A percentile compares a stretch with the other conserved stretches of the same genome.
These are phyloP conservation scores for Cytospora paraplurivora DNA, from an alignment of 2,329 filamentous ascomycete species.

Conservation along the genomic window DNA sequence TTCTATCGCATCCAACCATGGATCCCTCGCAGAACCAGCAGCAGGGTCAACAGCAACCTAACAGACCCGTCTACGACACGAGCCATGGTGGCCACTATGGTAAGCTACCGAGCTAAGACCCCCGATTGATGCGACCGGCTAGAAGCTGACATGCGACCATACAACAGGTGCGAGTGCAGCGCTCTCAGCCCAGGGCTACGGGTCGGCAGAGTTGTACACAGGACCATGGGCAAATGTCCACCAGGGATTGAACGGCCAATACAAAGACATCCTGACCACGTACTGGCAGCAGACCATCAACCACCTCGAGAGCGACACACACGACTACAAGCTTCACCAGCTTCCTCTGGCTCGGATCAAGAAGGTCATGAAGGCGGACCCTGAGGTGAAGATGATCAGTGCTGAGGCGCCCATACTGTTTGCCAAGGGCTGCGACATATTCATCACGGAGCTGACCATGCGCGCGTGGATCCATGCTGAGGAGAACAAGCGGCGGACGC, in stretches of 20 bases:
- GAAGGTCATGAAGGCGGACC: slow-evolving; percentile 99
- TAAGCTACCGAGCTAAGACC: slow-evolving; percentile 43
- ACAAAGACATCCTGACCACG: slow-evolving; percentile 95
- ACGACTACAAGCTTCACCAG: slow-evolving; percentile 98
- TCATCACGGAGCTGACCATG: slow-evolving; percentile 99
- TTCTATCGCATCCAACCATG: slow-evolving; percentile 45
- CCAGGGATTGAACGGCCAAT: slow-evolving; percentile 87
- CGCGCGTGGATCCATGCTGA: slow-evolving; percentile 99
- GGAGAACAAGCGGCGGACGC: slow-evolving; percentile 94
- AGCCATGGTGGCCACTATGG: slow-evolving; percentile 77
- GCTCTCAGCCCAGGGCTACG: slow-evolving; percentile 83
- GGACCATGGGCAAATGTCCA: slow-evolving; percentile 97
- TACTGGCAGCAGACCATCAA: slow-evolving; percentile 99
- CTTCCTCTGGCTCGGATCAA: slow-evolving; percentile 97
- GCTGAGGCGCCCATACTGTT: slow-evolving; percentile 97
- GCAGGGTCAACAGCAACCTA: slow-evolving; percentile 59
- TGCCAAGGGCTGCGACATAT: slow-evolving; percentile 97
- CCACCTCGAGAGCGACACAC: slow-evolving; percentile 89
- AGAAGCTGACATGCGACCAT: slow-evolving; percentile 29
- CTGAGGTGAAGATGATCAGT: slow-evolving; percentile 99
- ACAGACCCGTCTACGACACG: slow-evolving; percentile 71
- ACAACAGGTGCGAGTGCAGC: slow-evolving; percentile 65
- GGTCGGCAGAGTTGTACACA: slow-evolving; percentile 90
- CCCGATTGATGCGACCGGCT: slow-evolving; percentile 29
- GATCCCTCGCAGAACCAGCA: slow-evolving; percentile 54